Base-by-base conservation (phyloP, 2,329 filamentous ascomycete species). In the Aspergillus sp. region DNA sequence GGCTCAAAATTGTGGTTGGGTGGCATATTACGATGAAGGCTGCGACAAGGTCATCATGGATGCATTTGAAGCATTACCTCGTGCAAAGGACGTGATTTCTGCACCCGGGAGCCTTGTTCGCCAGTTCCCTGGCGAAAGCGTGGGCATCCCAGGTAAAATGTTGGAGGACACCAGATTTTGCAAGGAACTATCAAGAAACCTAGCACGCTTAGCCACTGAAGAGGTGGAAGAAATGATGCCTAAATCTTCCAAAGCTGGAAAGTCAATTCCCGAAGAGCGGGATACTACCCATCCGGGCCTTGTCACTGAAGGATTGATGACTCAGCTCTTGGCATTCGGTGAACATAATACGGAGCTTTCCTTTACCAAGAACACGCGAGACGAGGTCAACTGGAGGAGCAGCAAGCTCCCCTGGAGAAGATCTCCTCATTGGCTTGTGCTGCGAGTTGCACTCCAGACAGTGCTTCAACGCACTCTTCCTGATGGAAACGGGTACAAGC, bases 181-280 rank as follows among this genome's bases (percentile, higher is more conserved):
- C n/a, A n/a, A n/a, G n/a, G n/a, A n/a, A n/a, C n/a, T n/a, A n/a
- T n/a, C n/a, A n/a, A n/a, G n/a, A n/a, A n/a, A n/a, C n/a, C n/a
- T n/a, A n/a, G n/a, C n/a, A n/a, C n/a, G n/a, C n/a, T n/a, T n/a
- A n/a, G n/a, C n/a, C n/a, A n/a, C n/a, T n/a, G 70, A 77, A 51
- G 39, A 58, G 43, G 67, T 59, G 12, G 58, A 62, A 3, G 69
- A 68, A n/a, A 70, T 74, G 38, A 66, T 72, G 45, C 70, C 73
- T 2, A 59, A 65, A 30, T 60, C 65, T 0, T 57, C 3, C 2
- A 84, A 83, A 57, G 76, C 73, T 1, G 57, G 64, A 1, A 53
- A 53, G 3, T 43, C 48, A 5, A 52, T 68, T 3, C 34, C 49
- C 0, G 81, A 85, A 58, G 64, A 64, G 0, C 74, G 81, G 4